Conservation (phyloP, 768 basidiomycete genomes). For the Boletus rubropictus region DNA sequence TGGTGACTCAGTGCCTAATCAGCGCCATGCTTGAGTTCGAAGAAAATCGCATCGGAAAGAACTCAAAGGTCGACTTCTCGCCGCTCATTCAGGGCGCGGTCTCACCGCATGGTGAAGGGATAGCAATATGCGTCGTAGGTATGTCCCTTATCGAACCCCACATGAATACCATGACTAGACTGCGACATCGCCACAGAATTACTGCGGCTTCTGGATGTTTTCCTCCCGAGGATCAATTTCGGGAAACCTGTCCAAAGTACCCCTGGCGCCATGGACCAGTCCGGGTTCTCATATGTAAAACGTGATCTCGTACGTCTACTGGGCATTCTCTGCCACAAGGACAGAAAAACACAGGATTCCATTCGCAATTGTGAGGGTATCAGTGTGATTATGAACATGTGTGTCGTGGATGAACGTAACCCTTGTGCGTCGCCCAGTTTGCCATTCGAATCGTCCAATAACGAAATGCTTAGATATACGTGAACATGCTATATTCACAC, state of each 20-base stretch:
- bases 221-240: slow-evolving; percentile 82
- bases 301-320: slow-evolving; percentile 84
- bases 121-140: slow-evolving; percentile 59
- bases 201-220: slow-evolving; percentile 67
- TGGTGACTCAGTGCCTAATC: slow-evolving; percentile 71
- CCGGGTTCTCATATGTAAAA: slow-evolving; percentile 81
- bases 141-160: slow-evolving; percentile 15
- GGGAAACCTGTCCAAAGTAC: slow-evolving; percentile 48
- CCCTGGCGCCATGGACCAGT: slow-evolving; percentile 33
- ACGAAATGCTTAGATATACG: slow-evolving; percentile 52
- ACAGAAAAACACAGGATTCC: slow-evolving; percentile 66
- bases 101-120: slow-evolving; percentile 36
- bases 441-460: slow-evolving; percentile 1
- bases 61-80: slow-evolving; percentile 23
- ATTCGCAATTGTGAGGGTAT: slow-evolving; percentile 69
- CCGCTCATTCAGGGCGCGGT: slow-evolving; percentile 41
- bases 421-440: slow-evolving; percentile 61
- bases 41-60: slow-evolving; percentile 27
- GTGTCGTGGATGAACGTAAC: slow-evolving; percentile 85
- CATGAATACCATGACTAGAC: not conserved
- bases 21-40: slow-evolving; percentile 48
- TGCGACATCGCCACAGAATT: slow-evolving; percentile 53
- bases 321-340: slow-evolving; percentile 67
- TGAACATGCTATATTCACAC: slow-evolving; percentile 85
- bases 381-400: slow-evolving; percentile 78